Evolutionary conservation across 805 yeast species (phyloP).

Genomic region (Myxozyma geophila): DNA sequence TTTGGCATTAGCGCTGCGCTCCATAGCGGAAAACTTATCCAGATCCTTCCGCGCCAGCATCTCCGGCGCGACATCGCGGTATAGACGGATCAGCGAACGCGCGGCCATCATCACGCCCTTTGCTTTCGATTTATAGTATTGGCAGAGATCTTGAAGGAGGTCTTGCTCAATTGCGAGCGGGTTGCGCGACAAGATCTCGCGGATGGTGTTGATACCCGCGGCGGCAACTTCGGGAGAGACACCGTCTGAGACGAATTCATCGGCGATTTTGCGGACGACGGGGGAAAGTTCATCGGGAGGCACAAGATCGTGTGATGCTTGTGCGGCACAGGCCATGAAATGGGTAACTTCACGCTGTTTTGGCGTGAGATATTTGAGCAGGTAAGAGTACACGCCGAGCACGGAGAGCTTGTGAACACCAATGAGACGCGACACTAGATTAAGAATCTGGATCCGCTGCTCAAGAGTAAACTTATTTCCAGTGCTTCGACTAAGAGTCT

Average conservation of each 20-base stretch:
- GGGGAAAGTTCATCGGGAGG: conserved; percentile 90
- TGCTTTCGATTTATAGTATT: conserved; percentile 89
- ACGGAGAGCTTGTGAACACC: conserved; percentile 95
- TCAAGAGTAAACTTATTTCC: conserved; percentile 75
- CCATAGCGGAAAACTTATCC: conserved; percentile 90
- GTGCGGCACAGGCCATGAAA: conserved; percentile 95
- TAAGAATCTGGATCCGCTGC: conserved; percentile 87
- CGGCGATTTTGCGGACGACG: conserved; percentile 89
- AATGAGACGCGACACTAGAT: conserved; percentile 80
- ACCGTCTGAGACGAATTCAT: conserved; percentile 97
- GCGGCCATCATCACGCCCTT: conserved; percentile 96
- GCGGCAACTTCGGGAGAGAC: conserved; percentile 98
- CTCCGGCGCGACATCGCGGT: conserved; percentile 95
- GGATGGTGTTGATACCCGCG: conserved; percentile 93
- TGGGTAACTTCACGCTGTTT: conserved; percentile 94
- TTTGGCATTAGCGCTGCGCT: conserved; percentile 61
- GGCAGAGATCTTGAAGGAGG: conserved; percentile 84
- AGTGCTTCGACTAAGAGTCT: conserved; percentile 67
- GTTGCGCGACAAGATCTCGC: conserved; percentile 91
- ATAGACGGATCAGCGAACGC: conserved; percentile 78
- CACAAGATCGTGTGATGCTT: conserved; percentile 93
- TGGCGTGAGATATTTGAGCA: conserved; percentile 89
- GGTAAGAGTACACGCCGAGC: conserved; percentile 84
- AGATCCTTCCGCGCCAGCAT: conserved; percentile 89
- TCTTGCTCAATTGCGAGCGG: conserved; percentile 92